Base-by-base conservation (phyloP, 176 grass and related monocot species). In the Saccharum spontaneum region DNA sequence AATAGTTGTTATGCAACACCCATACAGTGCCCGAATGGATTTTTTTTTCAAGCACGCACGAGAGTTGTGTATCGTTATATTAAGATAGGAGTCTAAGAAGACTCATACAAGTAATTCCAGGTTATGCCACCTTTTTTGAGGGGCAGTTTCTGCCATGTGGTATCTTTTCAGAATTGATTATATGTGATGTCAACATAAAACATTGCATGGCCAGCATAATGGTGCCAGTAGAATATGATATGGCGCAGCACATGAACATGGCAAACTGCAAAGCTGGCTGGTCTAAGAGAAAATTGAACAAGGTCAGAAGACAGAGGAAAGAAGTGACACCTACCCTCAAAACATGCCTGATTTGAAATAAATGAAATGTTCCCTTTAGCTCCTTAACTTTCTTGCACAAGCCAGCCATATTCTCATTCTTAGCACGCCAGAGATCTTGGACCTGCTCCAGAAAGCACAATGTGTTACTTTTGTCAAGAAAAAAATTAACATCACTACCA, bases 351-450 rank as follows among this genome's bases (percentile, higher is more conserved):
- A 89, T 78, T 46, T 86, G 38, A 80, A 94, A 91, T 73, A 74
- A 62, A 50, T 23, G 39, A 45, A 94, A 94, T n/a, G 12, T 52
- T 20, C 73, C 80, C 79, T 90, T 93, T 34, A 93, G 77, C 44
- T 72, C 71, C 80, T 91, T 89, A n/a, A 60, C 92, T 59, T 75
- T 88, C 74, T 91, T 87, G 85, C 76, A 94, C 66, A 94, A 91
- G 54, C 38, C 38, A 70, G 80, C 83, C 86, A 94, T 84, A 84
- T 87, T 81, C 66, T 78, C 75, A n/a, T 86, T 77, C 66, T 31
- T 94, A 76, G 10, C 43, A 78, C 73, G 39, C 89, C 89, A 91
- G 38, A 84, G 20, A 86, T 86, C 89, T 82, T 89, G 75, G 16
- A 88, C 76, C 92, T 94, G 71, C 22, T 73, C 73, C 84, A 91